Base-by-base conservation (phyloP, 495 filamentous ascomycete species). In the Diplogelasinospora grovesii region DNA sequence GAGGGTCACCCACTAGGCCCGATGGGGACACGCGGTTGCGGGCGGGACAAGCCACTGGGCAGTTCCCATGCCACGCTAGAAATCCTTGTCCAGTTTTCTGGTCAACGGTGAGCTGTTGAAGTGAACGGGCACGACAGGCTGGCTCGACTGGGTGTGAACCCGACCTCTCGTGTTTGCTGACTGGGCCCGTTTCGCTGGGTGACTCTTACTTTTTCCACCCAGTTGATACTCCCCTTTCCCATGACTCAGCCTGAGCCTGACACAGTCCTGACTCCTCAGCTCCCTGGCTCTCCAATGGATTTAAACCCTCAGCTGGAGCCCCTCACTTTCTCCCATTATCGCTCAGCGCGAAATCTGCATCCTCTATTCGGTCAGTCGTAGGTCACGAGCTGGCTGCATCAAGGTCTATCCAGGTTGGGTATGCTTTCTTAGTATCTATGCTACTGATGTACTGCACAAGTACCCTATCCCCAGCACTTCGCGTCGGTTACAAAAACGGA, bases 231-330 rank as follows among this genome's bases (percentile, higher is more conserved):
- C 19, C 13, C 15, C 43, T 5, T 40, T 39, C 16, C 32, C 41
- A 30, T 31, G 39, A 36, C 43, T 41, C 43, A 48, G 44, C 51
- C 31, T 35, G 35, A 48, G 51, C 51, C 51, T 52, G 51, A 54
- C 48, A 47, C 49, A 36, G 34, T n/a, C n/a, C n/a, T n/a, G n/a
- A n/a, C n/a, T n/a, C 36, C 19, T 36, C 43, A 41, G 38, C 41
- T 39, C 25, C 30, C 45, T 30, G 37, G 27, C 36, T 45, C 35
- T 23, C 23, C 44, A 48, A 52, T 52, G 44, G n/a, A n/a, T n/a
- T n/a, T n/a, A n/a, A n/a, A n/a, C n/a, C n/a, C n/a, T n/a, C n/a
- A n/a, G n/a, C n/a, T n/a, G n/a, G n/a, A n/a, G n/a, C n/a, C n/a
- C 30, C 30, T 33, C 30, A 18, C n/a, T 8, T 15, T 31, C 28